These are phyloP conservation scores for Hypoxylon sp. DNA, from an alignment of 2,329 filamentous ascomycete genomes.

Conservation along the genomic window DNA sequence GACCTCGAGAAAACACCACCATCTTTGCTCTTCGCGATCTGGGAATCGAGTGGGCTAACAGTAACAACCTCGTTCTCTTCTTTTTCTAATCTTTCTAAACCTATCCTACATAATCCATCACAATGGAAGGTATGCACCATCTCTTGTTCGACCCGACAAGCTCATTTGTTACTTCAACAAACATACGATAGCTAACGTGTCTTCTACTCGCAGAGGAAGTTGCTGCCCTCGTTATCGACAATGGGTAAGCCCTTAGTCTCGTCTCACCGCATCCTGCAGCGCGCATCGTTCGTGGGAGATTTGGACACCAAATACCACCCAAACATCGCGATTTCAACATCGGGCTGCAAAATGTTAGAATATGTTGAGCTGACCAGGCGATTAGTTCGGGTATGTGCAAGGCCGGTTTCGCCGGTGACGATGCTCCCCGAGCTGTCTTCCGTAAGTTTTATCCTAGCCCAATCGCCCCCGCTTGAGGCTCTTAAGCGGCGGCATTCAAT, in stretches of 20 bases:
- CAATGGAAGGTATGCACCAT: conserved; percentile 72
- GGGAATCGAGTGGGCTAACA: conserved; percentile 54
- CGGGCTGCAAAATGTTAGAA: conserved; percentile 18
- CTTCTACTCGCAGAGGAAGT: conserved; percentile 86
- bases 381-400: conserved; percentile 99
- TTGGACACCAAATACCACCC: conserved; percentile 28
- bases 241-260: conserved; percentile 88
- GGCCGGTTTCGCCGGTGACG: conserved; percentile 99
- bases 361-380: conserved; percentile 45
- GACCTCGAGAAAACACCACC: conserved; percentile 49
- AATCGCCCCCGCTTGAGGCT: conserved; percentile 56
- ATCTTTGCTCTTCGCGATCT: conserved; percentile 52
- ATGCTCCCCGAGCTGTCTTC: conserved; percentile 99
- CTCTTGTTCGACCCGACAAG: conserved; percentile 26
- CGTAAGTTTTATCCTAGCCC: conserved; percentile 77
- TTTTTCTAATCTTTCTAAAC: conserved; percentile 48
- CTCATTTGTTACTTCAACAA: conserved; percentile 19
- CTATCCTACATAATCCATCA: conserved; percentile 60
- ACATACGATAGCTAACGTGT: conserved; percentile 57
- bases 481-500: conserved; percentile 39
- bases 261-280: conserved; percentile 55
- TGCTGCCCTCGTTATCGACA: conserved; percentile 99
- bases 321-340: conserved; percentile 29
- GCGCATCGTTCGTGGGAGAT: conserved; percentile 32
- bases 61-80: conserved; percentile 48